These are phyloP conservation scores for Xylaria scruposa DNA, from an alignment of 495 filamentous ascomycete genomes.

Conservation along the genomic window DNA sequence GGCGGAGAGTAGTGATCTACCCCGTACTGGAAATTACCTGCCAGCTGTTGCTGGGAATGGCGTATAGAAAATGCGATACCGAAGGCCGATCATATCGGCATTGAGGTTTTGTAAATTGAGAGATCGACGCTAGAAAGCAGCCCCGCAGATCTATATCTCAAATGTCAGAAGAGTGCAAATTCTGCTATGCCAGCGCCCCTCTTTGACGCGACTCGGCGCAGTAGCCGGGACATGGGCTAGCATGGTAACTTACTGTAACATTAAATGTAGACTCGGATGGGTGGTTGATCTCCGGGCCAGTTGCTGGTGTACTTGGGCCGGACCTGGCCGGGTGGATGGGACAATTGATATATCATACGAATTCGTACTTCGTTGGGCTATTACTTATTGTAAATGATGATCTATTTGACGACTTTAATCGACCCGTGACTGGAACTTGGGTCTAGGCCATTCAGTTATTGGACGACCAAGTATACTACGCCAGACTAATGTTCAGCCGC, in stretches of 20 bases:
- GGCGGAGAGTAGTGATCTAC: neutral
- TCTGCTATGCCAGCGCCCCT: slow-evolving; percentile 4
- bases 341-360: slow-evolving; percentile 4
- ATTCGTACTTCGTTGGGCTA: neutral
- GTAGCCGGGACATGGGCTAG: neutral
- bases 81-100: neutral
- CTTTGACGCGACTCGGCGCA: slow-evolving; percentile 2
- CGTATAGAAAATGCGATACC: neutral
- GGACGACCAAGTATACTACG: neutral
- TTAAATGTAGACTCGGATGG: neutral
- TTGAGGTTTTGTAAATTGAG: neutral
- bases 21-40: neutral
- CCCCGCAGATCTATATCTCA: slow-evolving; percentile 23
- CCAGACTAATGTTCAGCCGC: neutral
- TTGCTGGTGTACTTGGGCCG: neutral
- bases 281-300: neutral
- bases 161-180: neutral
- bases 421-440: neutral
- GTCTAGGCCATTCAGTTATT: neutral
- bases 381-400: neutral
- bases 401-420: neutral
- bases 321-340: neutral
- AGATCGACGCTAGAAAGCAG: slow-evolving; percentile 20
- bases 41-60: neutral
- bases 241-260: neutral